Conservation (phyloP, 2,329 filamentous ascomycete species). For the Harringtonia lauricola region DNA sequence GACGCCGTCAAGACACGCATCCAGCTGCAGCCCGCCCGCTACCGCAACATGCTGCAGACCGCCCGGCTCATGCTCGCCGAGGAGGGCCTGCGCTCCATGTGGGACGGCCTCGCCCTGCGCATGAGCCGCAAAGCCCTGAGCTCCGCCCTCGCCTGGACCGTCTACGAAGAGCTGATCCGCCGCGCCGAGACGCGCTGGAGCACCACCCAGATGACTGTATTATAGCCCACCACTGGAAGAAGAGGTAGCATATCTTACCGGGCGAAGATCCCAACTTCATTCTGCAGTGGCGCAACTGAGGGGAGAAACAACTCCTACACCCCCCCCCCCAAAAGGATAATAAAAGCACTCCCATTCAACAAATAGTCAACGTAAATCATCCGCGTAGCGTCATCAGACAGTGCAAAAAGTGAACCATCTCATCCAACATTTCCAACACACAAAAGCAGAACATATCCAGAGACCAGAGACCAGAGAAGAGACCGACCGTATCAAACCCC, state of each 20-base stretch:
- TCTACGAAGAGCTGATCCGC: conserved; percentile 88
- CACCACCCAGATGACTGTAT: too few relatives aligned
- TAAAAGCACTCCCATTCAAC: background rate
- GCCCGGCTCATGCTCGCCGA: conserved; percentile 67
- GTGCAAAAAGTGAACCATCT: too few relatives aligned
- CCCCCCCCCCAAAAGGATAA: background rate
- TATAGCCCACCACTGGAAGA: too few relatives aligned
- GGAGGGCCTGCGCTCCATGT: conserved; percentile 70
- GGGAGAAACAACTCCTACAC: background rate
- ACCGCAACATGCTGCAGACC: conserved; percentile 73
- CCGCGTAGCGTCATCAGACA: background rate
- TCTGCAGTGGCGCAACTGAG: too few relatives aligned
- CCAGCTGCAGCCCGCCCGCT: conserved; percentile 75
- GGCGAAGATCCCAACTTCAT: too few relatives aligned
- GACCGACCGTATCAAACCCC: too few relatives aligned
- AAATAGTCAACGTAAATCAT: background rate
- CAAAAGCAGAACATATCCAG: background rate
- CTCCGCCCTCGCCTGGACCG: conserved; percentile 91
- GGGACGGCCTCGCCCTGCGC: conserved; percentile 74
- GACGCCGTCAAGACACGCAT: conserved; percentile 93
- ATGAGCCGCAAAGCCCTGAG: conserved; percentile 89
- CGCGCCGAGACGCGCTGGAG: conserved; percentile 39
- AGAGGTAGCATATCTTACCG: too few relatives aligned
- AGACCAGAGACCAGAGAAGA: background rate
- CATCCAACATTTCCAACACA: too few relatives aligned